Base-by-base conservation (phyloP, 495 filamentous ascomycete species). In the Parathielavia hyrcaniae region DNA sequence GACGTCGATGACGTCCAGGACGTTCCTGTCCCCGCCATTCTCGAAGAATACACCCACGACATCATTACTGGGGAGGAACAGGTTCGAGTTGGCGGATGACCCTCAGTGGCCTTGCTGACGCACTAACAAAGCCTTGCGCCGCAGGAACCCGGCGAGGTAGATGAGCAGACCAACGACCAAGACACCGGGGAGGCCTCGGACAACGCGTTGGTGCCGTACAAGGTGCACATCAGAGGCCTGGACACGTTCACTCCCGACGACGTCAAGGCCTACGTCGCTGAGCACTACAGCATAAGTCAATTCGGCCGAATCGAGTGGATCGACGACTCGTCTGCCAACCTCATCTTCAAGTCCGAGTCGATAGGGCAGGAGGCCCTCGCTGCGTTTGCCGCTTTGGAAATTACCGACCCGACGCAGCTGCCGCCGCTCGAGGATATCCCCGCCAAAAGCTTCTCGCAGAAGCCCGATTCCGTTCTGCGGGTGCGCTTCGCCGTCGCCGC, bases 301-400 rank as follows among this genome's bases (percentile, higher is more conserved):
- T 79, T 86, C 32, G 67, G 75, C 22, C 80, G 81, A 19, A 74
- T 97, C 62, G 89, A 97, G 71, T 98, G 93, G 93, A 91, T 98
- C 60, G 87, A 98, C 64, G 93, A 98, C 68, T 86, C 82, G 17
- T 93, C 91, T 0, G 89, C 90, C 58, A 97, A 96, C 62, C 69
- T 96, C 35, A 67, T 92, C 44, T 98, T 90, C 75, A 80, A 77
- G 23, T 71, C 86, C 19, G 82, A 85, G n/a, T 55, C 56, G 12
- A 66, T 79, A n/a, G 92, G 91, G 0, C 63, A 79, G 2, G 76
- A 82, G 50, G 92, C 90, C 14, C 79, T 98, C n/a, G 66, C 74
- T 43, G 80, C 83, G 6, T 78, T 97, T 47, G 69, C 78, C 11
- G 70, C 66, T 2, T 58, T 76, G 2, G 69, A 71, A 23, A 71